phyloP scores from a whole-genome alignment of 1,284 basidiomycete species.

The Flammula alnicola region DNA sequence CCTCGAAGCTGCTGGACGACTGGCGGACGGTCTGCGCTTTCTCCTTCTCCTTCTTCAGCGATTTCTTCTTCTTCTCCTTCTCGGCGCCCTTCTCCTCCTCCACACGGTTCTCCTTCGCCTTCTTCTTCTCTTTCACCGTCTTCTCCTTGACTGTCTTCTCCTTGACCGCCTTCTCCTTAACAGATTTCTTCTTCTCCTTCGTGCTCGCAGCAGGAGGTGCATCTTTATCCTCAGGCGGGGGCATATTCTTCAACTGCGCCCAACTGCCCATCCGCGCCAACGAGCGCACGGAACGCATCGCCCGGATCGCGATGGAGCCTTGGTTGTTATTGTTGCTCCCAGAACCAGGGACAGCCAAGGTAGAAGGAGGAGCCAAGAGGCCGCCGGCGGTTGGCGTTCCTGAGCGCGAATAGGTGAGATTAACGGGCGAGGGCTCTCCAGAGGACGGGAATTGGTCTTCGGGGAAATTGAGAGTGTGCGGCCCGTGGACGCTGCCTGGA shows the following conservation, averaged over 20 bases:
- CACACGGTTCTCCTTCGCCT: constrained; percentile 38
- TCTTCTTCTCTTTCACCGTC: constrained; percentile 40
- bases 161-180: constrained; percentile 37
- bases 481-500: too few species aligned
- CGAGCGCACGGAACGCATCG: constrained; percentile 74
- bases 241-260: constrained; percentile 56
- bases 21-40: constrained; percentile 42
- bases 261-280: constrained; percentile 74
- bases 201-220: constrained; percentile 37
- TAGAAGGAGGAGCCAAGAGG: constrained; percentile 40
- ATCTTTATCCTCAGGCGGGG: constrained; percentile 30
- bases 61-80: constrained; percentile 36
- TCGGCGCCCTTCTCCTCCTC: constrained; percentile 36
- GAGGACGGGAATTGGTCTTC: too few species aligned
- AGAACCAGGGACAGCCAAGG: constrained; percentile 11
- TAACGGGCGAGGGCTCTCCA: background rate
- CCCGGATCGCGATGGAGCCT: constrained; percentile 74
- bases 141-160: constrained; percentile 36
- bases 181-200: too few species aligned
- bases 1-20: constrained; percentile 70
- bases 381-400: constrained; percentile 39
- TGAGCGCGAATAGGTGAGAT: constrained; percentile 2
- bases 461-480: too few species aligned
- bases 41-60: constrained; percentile 34
- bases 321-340: constrained; percentile 24